These are phyloP conservation scores for Aureobasidium subglaciale DNA, from an alignment of 2,329 filamentous ascomycete genomes.

Conservation along the genomic window DNA sequence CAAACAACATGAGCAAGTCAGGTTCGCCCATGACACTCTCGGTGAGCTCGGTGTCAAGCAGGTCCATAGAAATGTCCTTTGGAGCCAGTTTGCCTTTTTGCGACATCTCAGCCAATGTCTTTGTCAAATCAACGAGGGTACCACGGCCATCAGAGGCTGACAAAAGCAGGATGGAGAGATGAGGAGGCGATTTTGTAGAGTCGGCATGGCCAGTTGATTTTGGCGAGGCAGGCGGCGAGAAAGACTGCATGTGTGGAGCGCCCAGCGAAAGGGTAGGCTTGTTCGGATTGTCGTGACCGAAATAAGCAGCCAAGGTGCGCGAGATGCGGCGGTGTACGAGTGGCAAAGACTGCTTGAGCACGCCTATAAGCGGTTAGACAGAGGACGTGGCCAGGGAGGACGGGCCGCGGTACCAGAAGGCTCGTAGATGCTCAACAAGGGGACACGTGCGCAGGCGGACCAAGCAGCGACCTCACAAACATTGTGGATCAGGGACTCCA, in stretches of 20 bases:
- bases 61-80: constrained; percentile 72
- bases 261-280: constrained; percentile 66
- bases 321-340: constrained; percentile 73
- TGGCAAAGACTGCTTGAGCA: constrained; percentile 84
- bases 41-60: constrained; percentile 82
- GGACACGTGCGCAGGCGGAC: constrained; percentile 85
- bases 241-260: constrained; percentile 61
- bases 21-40: constrained; percentile 78
- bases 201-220: constrained; percentile 24
- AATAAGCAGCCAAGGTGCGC: constrained; percentile 78
- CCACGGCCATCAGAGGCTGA: constrained; percentile 85
- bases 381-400: not conserved
- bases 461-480: constrained; percentile 87
- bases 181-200: constrained; percentile 26
- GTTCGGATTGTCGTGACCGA: constrained; percentile 55
- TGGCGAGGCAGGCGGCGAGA: constrained; percentile 43
- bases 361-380: constrained; percentile 47
- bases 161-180: constrained; percentile 66
- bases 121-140: constrained; percentile 90
- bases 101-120: constrained; percentile 90
- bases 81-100: constrained; percentile 77
- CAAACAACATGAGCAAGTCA: constrained; percentile 81
- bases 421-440: constrained; percentile 84
- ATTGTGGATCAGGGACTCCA: constrained; percentile 83
- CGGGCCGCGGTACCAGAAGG: constrained; percentile 60